phyloP scores from a whole-genome alignment of 1,284 basidiomycete genomes.

The Rhodotorula sp. region DNA sequence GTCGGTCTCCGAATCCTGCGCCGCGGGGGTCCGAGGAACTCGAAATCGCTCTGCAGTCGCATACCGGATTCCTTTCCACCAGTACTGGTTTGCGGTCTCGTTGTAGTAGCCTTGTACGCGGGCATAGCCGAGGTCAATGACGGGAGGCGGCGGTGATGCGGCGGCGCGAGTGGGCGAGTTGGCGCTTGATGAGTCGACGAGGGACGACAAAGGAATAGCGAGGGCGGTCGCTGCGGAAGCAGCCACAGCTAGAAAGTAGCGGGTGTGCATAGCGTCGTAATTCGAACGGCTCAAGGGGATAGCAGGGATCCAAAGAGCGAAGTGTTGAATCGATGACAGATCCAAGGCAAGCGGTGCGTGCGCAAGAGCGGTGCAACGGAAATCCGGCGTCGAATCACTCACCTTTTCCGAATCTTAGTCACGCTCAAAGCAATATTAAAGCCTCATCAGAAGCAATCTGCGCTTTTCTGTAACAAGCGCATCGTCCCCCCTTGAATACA shows the following conservation, averaged over 20 bases:
- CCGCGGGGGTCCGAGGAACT: background rate
- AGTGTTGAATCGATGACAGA: no score
- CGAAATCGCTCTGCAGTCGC: slow-evolving; percentile 1
- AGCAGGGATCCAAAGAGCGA: no score
- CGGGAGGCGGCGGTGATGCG: background rate
- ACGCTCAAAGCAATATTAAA: no score
- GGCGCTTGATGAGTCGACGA: background rate
- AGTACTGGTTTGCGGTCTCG: background rate
- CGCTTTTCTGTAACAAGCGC: background rate
- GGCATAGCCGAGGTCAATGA: slow-evolving; percentile 4
- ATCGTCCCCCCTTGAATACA: background rate
- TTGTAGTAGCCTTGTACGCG: slow-evolving; percentile 2
- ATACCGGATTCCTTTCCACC: slow-evolving; percentile 2
- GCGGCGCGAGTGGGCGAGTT: background rate
- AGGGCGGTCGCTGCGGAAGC: background rate
- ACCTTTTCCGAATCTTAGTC: no score
- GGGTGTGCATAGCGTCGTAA: background rate
- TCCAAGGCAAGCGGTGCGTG: no score
- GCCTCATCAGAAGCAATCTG: background rate
- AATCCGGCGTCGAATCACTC: no score
- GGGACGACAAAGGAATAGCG: background rate
- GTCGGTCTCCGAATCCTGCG: background rate
- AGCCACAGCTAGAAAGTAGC: no score
- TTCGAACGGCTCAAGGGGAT: no score
- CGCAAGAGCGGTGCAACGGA: no score